These are phyloP conservation scores for Alopecurus myosuroides DNA, from an alignment of 176 grass and related monocot genomes.

Conservation along the genomic window DNA sequence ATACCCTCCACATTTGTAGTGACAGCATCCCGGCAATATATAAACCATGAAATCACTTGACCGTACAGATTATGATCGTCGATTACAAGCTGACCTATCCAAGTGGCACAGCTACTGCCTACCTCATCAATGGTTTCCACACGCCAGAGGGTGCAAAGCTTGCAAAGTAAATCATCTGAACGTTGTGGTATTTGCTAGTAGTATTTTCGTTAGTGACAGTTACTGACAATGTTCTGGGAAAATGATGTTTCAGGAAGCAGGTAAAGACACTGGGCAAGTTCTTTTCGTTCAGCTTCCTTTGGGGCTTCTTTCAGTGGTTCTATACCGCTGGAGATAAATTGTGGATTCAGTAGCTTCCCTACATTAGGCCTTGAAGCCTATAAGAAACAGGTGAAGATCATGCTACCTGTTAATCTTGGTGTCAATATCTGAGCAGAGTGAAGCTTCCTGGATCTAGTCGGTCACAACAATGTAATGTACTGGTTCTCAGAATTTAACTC, in stretches of 20 bases:
- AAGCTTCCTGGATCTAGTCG: not conserved
- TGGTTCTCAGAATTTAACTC: not conserved
- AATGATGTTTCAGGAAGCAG: conserved; percentile 49
- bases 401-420: not conserved
- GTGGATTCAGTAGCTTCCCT: conserved; percentile 61
- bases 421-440: not conserved
- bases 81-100: conserved; percentile 69
- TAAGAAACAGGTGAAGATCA: conserved; percentile 33
- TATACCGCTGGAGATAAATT: conserved; percentile 57
- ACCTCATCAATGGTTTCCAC: conserved; percentile 65
- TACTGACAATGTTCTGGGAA: not conserved
- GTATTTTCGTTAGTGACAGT: not conserved
- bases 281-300: conserved; percentile 58
- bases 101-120: conserved; percentile 59
- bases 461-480: not conserved
- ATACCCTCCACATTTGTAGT: not conserved
- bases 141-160: conserved; percentile 58
- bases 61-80: conserved; percentile 68
- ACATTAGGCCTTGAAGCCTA: conserved; percentile 48
- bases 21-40: not conserved
- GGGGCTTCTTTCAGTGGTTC: conserved; percentile 94
- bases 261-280: conserved; percentile 50
- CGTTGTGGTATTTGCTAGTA: not conserved
- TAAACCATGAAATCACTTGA: not conserved
- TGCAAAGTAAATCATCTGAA: conserved; percentile 47